Evolutionary conservation across 495 filamentous ascomycete genomes (phyloP), one percentile per base, ranked within the genome.

Genomic region (Talaromyces proteolyticus): DNA sequence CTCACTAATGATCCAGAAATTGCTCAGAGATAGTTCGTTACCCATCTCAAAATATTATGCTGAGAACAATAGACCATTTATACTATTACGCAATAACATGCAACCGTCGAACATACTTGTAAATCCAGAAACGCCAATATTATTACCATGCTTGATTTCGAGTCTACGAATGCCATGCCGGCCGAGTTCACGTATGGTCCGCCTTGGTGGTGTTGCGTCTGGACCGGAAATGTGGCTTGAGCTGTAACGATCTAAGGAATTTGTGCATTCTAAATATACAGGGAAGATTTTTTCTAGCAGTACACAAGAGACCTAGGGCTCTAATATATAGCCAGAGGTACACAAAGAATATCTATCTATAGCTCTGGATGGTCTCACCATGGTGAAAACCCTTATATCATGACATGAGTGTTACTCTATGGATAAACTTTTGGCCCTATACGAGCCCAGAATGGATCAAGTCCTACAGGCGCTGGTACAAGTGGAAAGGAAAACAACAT

Each of bases 141-240:
- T 48, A 69, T 64, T 36, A 67, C 64, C 25, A 53, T 70, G 36
- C 43, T 72, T 44, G 68, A 73, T 57, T 63, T 61, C 16, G 67
- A 73, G 53, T 75, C 71, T 49, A 67, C 68, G 43, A 67, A 72
- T 57, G 54, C 50, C 51, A 63, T 67, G 62, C 71, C 71, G 21
- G 61, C 63, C 40, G 58, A 73, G 61, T 75, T 68, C 49, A 50
- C 56, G 41, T 67, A 67, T 49, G 66, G 69, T 48, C 64, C 63
- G 47, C 69, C 69, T 44, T 73, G 63, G 65, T 73, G 67, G 67
- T 60, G 53, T 73, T 38, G 57, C 70, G 18, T 51, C 54, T 23
- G 55, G 58, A 34, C 66, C 67, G 16, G 62, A 66, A 46, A 61
- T 56, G 54, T 73, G 64, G 64, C 56, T 68, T 47, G 61, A 66